Percentiles rank a stretch among this genome's conserved stretches.
These are phyloP conservation scores for Pythium volutum DNA, from an alignment of 352 stramenopile species.

Conservation along the genomic window DNA sequence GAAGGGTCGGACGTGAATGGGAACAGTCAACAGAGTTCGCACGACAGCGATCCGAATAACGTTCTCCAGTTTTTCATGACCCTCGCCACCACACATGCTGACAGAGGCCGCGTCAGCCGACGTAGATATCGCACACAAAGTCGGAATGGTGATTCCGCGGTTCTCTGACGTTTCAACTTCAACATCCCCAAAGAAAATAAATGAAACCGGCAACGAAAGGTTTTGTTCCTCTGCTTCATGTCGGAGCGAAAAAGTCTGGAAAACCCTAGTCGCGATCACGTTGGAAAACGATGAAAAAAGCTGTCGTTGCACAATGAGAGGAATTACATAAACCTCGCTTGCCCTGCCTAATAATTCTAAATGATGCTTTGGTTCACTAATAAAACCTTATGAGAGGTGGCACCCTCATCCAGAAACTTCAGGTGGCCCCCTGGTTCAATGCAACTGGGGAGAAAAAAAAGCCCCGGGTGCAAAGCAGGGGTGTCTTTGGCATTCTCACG, in stretches of 20 bases:
- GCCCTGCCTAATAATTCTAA: neutral
- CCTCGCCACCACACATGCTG: too few species aligned
- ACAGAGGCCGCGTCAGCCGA: conserved; percentile 11
- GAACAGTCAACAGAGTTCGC: too few species aligned
- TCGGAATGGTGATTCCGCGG: conserved; percentile 6
- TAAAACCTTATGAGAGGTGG: conserved; percentile 20
- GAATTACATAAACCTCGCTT: neutral
- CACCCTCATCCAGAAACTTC: conserved; percentile 3
- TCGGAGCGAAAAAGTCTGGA: conserved; percentile 8
- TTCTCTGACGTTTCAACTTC: neutral
- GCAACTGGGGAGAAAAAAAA: conserved; percentile 23
- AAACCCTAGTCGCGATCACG: conserved; percentile 26
- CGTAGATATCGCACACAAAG: neutral
- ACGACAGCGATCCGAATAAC: too few species aligned
- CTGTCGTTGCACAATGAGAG: conserved; percentile 15
- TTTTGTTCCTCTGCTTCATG: conserved; percentile 15
- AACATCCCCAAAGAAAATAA: conserved; percentile 10
- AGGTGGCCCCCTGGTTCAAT: conserved; percentile 9
- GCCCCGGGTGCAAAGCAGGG: conserved; percentile 12
- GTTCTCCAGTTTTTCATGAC: neutral
- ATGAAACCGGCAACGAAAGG: conserved; percentile 10
- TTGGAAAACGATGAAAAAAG: conserved; percentile 11
- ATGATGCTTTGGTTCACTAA: too few species aligned
- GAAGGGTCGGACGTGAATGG: neutral
- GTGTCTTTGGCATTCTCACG: neutral